Base-by-base conservation (phyloP, 768 basidiomycete genomes). In the Bullera alba region DNA sequence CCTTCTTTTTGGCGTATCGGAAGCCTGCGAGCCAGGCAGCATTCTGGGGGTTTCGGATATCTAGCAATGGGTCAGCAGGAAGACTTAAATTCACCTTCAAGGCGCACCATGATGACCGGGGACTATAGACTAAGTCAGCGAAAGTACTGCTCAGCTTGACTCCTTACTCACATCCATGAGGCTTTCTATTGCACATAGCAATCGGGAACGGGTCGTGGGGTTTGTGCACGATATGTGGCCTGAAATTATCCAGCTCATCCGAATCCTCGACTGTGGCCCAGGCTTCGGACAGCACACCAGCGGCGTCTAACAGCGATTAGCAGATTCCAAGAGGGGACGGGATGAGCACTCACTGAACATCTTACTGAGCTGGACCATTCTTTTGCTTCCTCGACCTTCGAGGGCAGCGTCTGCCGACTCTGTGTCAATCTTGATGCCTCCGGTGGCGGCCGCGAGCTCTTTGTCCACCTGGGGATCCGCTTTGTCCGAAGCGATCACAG, bases 11-110 rank as follows among this genome's bases (percentile, higher is more conserved):
- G 6, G 84, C 83, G 50, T 80, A 79, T 48, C 77, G 74, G 58
- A 84, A 75, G 2, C 76, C 83, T 19, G 81, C 79, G 34, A 85
- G 75, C 82, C 83, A 85, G 4, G 83, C 82, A 6, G 77, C 77
- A 52, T 83, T 81, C 66, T 85, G 84, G 2, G 83, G 79, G 36
- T 75, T 75, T 16, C 77, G 76, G 29, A 77, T 71, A 47, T 79
- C 73, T 46, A 67, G 68, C 17, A 71, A 54, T 69, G 61, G 76
- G 21, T 43, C 30, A 53, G 25, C 2, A 3, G 16, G 7, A 28
- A 42, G 7, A 4, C 32, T 19, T 23, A 4, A 37, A 2, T 37
- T 17, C 2, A 15, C 17, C 22, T 26, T 34, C 29, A 27, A 21
- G n/a, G 34, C 51, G 15, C 27, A 38, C 48, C 62, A 49, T 72